A percentile compares a stretch with the other conserved stretches of the same genome.
phyloP scores from a whole-genome alignment of 495 filamentous ascomycete genomes.

The Talaromyces liani region DNA sequence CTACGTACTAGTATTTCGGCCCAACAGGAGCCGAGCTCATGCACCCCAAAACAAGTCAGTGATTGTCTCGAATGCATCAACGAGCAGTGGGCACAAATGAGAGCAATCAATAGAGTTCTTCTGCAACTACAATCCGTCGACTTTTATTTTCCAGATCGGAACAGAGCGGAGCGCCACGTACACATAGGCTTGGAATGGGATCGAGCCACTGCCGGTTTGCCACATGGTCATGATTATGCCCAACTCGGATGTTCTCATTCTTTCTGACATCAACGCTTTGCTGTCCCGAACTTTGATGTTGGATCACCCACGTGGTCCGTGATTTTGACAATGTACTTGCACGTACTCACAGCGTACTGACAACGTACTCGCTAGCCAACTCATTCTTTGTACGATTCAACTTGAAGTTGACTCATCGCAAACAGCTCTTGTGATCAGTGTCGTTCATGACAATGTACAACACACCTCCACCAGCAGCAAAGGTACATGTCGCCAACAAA shows the following conservation, averaged over 20 bases:
- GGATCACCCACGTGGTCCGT: not conserved
- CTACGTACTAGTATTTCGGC: not conserved
- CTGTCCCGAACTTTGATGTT: not conserved
- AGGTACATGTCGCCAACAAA: not conserved
- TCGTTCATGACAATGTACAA: not conserved
- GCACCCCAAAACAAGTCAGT: not conserved
- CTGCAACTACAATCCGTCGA: not conserved
- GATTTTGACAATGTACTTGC: not conserved
- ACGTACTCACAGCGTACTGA: not conserved
- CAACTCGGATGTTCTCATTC: not conserved
- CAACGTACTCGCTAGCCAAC: not conserved
- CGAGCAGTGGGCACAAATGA: not conserved
- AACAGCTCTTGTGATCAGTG: not conserved
- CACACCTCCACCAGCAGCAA: not conserved
- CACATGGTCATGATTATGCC: not conserved
- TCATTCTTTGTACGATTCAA: not conserved
- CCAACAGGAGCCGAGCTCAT: not conserved
- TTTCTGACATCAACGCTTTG: not conserved
- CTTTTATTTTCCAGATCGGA: not conserved
- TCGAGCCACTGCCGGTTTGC: not conserved
- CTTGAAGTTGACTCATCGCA: not conserved
- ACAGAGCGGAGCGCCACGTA: not conserved
- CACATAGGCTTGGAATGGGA: not conserved
- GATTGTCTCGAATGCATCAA: not conserved
- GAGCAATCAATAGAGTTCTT: not conserved